Evolutionary conservation across 306 rosid genomes (phyloP), one percentile per base, ranked within the genome.

Genomic region (Vigna mungo): DNA sequence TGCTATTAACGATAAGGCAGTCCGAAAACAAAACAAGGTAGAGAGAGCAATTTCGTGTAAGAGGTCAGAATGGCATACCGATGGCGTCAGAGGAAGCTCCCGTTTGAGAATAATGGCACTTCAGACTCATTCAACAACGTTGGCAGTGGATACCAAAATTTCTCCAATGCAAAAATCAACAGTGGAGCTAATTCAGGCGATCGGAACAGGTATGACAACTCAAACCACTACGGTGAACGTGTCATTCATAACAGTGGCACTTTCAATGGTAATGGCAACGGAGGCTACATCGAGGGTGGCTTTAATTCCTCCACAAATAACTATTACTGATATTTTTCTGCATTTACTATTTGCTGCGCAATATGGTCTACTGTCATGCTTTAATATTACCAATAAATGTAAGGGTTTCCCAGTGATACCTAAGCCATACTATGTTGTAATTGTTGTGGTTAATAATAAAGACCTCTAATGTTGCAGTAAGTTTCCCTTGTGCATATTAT

Each of bases 231-330:
- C 5, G 68, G 43, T 25, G 27, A 41, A 41, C 46, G 25, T 4
- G 16, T 17, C 0, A 3, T 68, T 16, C 58, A 74, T 14, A 75
- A 74, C 20, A 18, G 51, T n/a, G 76, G 59, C 7, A 8, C 14
- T 53, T 20, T 66, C 46, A 3, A 13, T 48, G 84, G 80, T 1
- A n/a, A 74, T 48, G 84, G 66, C 9, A 75, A 81, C 1, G 77
- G 77, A 2, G 65, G 59, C 6, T 11, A 47, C 14, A 8, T 59
- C 2, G 37, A 23, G 3, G 80, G 80, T 46, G 21, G 53, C 27
- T 74, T 81, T 21, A 11, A 76, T 7, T 30, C 73, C 30, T 52
- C 73, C 34, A 68, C 74, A 4, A 49, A 7, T 0, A 69, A 68
- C 44, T 32, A 69, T 54, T 43, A 69, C 10, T 1, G 9, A 16